These are phyloP conservation scores for Citrus unshiu DNA, from an alignment of 345 rosid genomes.

Conservation along the genomic window DNA sequence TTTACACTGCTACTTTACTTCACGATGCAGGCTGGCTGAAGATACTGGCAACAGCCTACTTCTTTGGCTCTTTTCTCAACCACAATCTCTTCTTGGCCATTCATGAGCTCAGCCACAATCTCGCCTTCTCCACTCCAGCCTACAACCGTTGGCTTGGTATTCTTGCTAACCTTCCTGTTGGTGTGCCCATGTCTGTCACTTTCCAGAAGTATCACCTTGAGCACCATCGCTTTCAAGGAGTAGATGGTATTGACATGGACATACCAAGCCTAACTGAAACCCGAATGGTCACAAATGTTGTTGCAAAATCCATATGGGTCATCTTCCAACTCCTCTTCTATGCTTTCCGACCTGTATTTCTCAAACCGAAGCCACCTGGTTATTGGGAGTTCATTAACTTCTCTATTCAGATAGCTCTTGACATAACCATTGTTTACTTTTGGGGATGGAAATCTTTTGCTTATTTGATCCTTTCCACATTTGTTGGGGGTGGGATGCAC, in stretches of 20 bases:
- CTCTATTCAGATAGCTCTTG: constrained; percentile 48
- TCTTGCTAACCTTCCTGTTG: constrained; percentile 83
- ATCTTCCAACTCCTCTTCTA: constrained; percentile 83
- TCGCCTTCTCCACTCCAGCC: constrained; percentile 74
- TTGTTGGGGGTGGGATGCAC: constrained; percentile 91
- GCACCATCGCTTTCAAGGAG: constrained; percentile 89
- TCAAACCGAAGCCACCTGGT: constrained; percentile 87
- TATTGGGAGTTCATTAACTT: constrained; percentile 74
- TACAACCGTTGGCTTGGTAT: constrained; percentile 87
- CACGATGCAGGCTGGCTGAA: constrained; percentile 63
- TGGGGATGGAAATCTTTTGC: constrained; percentile 73
- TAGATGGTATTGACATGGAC: constrained; percentile 82
- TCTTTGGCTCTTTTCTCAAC: constrained; percentile 83
- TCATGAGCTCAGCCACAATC: constrained; percentile 91
- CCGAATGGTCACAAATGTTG: constrained; percentile 45
- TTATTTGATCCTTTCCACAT: constrained; percentile 78
- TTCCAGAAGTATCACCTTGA: constrained; percentile 93
- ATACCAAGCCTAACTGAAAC: constrained; percentile 70
- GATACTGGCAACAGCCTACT: constrained; percentile 61
- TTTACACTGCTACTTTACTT: constrained; percentile 61
- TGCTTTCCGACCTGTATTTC: constrained; percentile 72
- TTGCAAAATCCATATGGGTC: constrained; percentile 72
- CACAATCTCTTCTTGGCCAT: constrained; percentile 92
- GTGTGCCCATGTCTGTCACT: constrained; percentile 86
- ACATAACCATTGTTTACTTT: constrained; percentile 46